These are phyloP conservation scores for Omphalea diandra DNA, from an alignment of 441 rosid species.

Conservation along the genomic window DNA sequence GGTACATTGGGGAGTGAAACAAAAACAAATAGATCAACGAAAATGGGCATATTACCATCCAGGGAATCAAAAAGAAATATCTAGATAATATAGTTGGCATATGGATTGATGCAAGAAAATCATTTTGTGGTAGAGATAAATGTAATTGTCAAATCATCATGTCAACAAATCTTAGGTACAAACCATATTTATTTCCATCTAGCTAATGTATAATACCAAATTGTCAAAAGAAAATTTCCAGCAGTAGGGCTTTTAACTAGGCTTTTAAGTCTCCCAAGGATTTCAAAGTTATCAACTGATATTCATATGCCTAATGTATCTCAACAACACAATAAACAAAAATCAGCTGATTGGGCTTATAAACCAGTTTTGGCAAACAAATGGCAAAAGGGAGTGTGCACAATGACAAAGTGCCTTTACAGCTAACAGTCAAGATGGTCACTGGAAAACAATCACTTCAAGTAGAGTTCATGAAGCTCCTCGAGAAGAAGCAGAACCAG, in stretches of 20 bases:
- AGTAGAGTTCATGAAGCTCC: conserved; percentile 22
- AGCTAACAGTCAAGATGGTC: neutral
- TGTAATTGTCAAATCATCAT: neutral
- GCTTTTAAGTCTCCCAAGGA: neutral
- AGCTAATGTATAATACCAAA: neutral
- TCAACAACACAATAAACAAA: neutral
- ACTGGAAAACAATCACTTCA: neutral
- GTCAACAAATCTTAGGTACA: neutral
- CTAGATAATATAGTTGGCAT: neutral
- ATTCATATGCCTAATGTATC: neutral
- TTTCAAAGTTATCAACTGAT: neutral
- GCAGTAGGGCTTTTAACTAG: neutral
- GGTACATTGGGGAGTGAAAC: too few relatives aligned
- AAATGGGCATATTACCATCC: neutral
- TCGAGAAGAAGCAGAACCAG: conserved; percentile 43
- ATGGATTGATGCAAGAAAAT: neutral
- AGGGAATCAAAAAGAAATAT: too few relatives aligned
- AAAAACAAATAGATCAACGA: neutral
- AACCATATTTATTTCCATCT: conserved; percentile 6
- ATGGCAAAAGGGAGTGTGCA: neutral
- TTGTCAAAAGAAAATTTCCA: neutral
- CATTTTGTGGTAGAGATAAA: neutral
- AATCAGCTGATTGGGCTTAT: neutral
- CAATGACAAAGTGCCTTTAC: neutral
- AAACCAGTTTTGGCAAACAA: neutral